A percentile compares a stretch with the other conserved stretches of the same genome.
phyloP scores from a whole-genome alignment of 2,329 filamentous ascomycete species.

The Tolypocladium sp. region DNA sequence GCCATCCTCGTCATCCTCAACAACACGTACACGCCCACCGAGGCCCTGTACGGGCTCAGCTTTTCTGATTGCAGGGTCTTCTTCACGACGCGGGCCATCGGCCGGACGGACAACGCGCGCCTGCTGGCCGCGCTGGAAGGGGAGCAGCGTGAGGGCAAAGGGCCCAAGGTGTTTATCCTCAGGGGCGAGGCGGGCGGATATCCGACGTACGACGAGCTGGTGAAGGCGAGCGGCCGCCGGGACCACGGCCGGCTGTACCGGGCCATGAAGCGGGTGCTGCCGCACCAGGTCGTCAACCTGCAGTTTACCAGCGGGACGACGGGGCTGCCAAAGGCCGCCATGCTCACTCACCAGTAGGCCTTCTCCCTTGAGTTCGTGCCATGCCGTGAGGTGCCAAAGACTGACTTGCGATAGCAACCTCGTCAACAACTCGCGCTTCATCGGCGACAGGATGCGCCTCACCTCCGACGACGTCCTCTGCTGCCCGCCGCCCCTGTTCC shows the following conservation, averaged over 20 bases:
- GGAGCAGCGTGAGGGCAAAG: conserved; percentile 17
- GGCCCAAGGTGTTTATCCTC: conserved; percentile 50
- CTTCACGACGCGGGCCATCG: conserved; percentile 63
- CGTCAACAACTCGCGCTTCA: conserved; percentile 60
- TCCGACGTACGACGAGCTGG: conserved; percentile 49
- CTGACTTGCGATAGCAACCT: conserved; percentile 33
- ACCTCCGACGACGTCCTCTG: conserved; percentile 60
- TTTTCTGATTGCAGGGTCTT: conserved; percentile 66
- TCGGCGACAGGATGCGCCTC: conserved; percentile 66
- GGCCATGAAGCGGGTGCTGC: conserved; percentile 45
- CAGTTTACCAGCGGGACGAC: conserved; percentile 73
- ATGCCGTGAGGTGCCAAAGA: neutral
- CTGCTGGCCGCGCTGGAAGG: conserved; percentile 46
- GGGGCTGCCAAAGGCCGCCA: conserved; percentile 63
- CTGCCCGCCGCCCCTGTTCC: conserved; percentile 77
- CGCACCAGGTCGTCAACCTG: conserved; percentile 62
- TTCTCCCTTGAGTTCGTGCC: neutral
- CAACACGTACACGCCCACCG: conserved; percentile 70
- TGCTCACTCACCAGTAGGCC: conserved; percentile 60
- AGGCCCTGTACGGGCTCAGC: conserved; percentile 61
- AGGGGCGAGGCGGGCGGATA: conserved; percentile 45
- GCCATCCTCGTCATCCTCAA: conserved; percentile 69
- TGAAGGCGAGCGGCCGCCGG: conserved; percentile 39
- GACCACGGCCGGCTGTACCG: conserved; percentile 41
- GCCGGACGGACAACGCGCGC: conserved; percentile 51